Percentiles rank a stretch among this genome's conserved stretches.
phyloP scores from a whole-genome alignment of 1,284 basidiomycete species.

The Schizopora paradoxa region DNA sequence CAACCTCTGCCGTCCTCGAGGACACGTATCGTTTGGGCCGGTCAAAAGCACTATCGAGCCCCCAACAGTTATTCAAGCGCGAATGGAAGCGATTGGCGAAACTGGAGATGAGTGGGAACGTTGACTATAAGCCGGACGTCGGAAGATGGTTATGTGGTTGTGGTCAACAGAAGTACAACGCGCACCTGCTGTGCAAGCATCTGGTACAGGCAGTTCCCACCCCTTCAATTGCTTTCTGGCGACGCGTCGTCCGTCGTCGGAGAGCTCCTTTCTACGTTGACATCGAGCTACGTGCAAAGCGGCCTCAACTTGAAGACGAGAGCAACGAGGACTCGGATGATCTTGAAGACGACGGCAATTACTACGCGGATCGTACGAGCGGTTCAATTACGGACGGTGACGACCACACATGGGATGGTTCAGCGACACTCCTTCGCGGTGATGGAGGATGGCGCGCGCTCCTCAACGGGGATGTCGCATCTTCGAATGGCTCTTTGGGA shows the following conservation, averaged over 20 bases:
- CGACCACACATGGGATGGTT: conserved; percentile 21
- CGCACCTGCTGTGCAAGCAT: conserved; percentile 30
- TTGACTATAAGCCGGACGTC: conserved; percentile 22
- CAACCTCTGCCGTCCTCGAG: conserved; percentile 16
- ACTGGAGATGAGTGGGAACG: neutral
- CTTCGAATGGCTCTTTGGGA: neutral
- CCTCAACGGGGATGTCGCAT: neutral
- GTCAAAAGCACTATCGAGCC: conserved; percentile 8
- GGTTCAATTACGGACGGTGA: conserved; percentile 22
- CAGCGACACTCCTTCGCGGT: conserved; percentile 2
- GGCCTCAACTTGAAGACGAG: too few relatives aligned
- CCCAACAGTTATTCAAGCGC: conserved; percentile 20
- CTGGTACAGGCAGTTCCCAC: conserved; percentile 25
- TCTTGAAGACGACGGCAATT: neutral
- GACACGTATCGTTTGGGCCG: conserved; percentile 19
- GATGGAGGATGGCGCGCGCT: neutral
- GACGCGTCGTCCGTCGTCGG: conserved; percentile 20
- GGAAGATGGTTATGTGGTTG: conserved; percentile 28
- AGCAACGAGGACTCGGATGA: neutral
- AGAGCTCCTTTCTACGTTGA: conserved; percentile 22
- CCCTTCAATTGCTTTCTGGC: conserved; percentile 20
- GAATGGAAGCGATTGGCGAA: conserved; percentile 16
- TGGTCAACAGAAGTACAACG: conserved; percentile 26
- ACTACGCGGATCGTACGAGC: too few relatives aligned
- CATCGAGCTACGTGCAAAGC: conserved; percentile 13